A percentile compares a stretch with the other conserved stretches of the same genome.
phyloP scores from a whole-genome alignment of 192 early-diverging fungal species.

The Allomyces macrogynus region DNA sequence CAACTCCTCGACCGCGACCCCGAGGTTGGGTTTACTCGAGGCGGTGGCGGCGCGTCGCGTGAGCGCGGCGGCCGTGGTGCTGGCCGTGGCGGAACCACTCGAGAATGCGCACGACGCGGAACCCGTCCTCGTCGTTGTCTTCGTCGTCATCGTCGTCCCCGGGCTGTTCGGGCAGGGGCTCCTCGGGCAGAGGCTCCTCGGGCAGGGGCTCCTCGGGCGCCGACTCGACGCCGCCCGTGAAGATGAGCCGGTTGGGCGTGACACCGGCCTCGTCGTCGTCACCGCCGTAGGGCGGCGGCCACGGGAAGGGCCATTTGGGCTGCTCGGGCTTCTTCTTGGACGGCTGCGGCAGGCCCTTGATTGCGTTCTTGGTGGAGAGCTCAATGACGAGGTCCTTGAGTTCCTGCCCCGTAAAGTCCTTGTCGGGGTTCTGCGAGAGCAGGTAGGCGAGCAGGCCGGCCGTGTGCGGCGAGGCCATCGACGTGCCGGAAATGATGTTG shows the following conservation, averaged over 20 bases:
- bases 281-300: neutral
- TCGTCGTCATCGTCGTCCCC: neutral
- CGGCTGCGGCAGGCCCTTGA: constrained; percentile 23
- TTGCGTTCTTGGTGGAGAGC: constrained; percentile 34
- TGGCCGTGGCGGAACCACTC: too few relatives aligned
- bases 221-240: neutral
- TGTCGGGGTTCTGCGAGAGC: constrained; percentile 21
- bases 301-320: neutral
- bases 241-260: neutral
- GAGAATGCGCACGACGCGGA: neutral
- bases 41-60: too few relatives aligned
- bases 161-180: too few relatives aligned
- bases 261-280: neutral
- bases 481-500: constrained; percentile 85
- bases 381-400: constrained; percentile 47
- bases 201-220: neutral
- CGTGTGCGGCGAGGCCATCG: constrained; percentile 86
- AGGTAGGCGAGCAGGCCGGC: constrained; percentile 67
- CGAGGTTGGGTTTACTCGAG: too few relatives aligned
- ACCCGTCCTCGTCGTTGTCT: neutral
- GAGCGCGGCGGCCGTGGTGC: too few relatives aligned
- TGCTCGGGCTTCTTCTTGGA: neutral
- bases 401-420: constrained; percentile 29
- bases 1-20: too few relatives aligned
- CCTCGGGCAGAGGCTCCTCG: neutral